These are phyloP conservation scores for Coniochaeta sp. DNA, from an alignment of 2,329 filamentous ascomycete genomes.

Conservation along the genomic window DNA sequence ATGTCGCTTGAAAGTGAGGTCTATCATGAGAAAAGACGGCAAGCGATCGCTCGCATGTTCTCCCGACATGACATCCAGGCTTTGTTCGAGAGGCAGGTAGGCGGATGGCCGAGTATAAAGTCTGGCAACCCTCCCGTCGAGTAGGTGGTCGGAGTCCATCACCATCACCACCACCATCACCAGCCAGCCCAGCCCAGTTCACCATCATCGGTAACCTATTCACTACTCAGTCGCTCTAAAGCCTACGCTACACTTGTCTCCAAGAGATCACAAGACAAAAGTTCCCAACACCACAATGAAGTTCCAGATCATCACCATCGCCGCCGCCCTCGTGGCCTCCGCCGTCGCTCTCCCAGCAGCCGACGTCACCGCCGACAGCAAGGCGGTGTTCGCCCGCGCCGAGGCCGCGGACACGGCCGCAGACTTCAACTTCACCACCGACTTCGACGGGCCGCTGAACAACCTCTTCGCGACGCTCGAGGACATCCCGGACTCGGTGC, in stretches of 20 bases:
- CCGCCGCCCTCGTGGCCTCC: slow-evolving; percentile 19
- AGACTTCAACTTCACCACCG: slow-evolving; percentile 10
- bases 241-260: not conserved
- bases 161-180: not conserved
- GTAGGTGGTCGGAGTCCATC: not conserved
- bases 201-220: not conserved
- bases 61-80: not conserved
- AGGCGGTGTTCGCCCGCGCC: slow-evolving; percentile 5
- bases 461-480: slow-evolving; percentile 16
- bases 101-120: not conserved
- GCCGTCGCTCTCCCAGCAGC: slow-evolving; percentile 15
- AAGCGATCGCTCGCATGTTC: not conserved
- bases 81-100: not conserved
- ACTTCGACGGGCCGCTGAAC: slow-evolving; percentile 10
- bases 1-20: not conserved
- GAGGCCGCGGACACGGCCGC: slow-evolving; percentile 2
- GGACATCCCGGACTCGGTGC: slow-evolving; percentile 16
- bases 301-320: slow-evolving; percentile 14
- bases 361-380: slow-evolving; percentile 4
- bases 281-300: slow-evolving; percentile 11
- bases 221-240: not conserved
- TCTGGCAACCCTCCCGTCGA: not conserved
- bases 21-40: not conserved
- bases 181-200: not conserved
- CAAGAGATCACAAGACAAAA: not conserved